Evolutionary conservation across 306 rosid species (phyloP).

Genomic region (Cercis canadensis): DNA sequence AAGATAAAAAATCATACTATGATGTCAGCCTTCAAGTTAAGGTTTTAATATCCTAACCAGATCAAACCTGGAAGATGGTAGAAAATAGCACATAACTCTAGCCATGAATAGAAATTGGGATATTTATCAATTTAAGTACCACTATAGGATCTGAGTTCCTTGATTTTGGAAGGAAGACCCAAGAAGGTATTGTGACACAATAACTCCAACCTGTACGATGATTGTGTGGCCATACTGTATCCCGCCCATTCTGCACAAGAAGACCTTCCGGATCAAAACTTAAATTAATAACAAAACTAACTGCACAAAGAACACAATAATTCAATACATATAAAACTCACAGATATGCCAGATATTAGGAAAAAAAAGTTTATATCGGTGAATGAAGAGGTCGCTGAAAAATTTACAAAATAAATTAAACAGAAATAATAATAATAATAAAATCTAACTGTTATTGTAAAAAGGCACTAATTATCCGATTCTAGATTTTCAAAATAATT

Average conservation of each 20-base stretch:
- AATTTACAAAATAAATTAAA: background rate
- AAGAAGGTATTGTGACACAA: conserved; percentile 78
- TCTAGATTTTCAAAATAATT: conserved; percentile 27
- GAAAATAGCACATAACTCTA: conserved; percentile 51
- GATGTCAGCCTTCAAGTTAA: conserved; percentile 7
- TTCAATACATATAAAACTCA: conserved; percentile 13
- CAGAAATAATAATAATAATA: background rate
- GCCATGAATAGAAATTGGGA: conserved; percentile 45
- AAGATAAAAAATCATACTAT: conserved; percentile 7
- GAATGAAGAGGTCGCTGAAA: conserved; percentile 7
- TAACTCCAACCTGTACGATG: conserved; percentile 87
- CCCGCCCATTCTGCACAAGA: conserved; percentile 78
- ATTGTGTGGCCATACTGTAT: conserved; percentile 90
- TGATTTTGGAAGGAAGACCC: conserved; percentile 83
- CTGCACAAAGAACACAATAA: conserved; percentile 17
- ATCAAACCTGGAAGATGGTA: conserved; percentile 36
- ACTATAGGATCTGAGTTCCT: conserved; percentile 87
- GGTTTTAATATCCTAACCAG: conserved; percentile 8
- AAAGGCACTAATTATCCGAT: background rate
- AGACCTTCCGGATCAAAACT: conserved; percentile 23
- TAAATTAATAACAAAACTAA: background rate
- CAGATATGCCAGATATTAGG: conserved; percentile 14
- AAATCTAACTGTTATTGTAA: background rate
- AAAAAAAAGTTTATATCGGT: conserved; percentile 2
- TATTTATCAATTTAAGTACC: conserved; percentile 61